Base-by-base conservation (phyloP, 352 stramenopile genomes). In the Blastocystis sp. region DNA sequence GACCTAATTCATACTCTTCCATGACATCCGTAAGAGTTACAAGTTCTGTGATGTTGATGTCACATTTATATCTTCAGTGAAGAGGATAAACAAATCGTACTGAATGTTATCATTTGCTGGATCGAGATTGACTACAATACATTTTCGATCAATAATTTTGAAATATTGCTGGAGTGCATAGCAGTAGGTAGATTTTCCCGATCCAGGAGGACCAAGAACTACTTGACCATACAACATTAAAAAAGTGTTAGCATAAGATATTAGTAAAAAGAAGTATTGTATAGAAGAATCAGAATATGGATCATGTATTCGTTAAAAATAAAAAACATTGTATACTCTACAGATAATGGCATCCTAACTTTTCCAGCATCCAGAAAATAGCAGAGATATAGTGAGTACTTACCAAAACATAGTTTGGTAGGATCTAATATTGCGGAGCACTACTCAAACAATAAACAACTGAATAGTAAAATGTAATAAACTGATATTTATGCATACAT, bases 131-230 rank as follows among this genome's bases (percentile, higher is more conserved):
- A 96, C 94, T n/a, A 98, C 93, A 61, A 96, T 94, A 29, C 94
- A 92, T 2, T 90, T 89, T 18, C 93, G 90, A 29, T 90, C 87
- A 23, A 92, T 93, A 20, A 92, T 92, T 66, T 92, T 84, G 54
- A 96, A 90, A 89, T 96, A 96, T 91, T 98, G 92, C 92, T 98
- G 94, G 92, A 99, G 98, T 53, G 94, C 95, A 90, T 97, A 97
- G 92, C 96, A 98, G 92, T 99, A 99, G 50, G 97, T 98, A 23
- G 95, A 98, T 92, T 99, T 99, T 73, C 97, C 96, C 2, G 93
- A 96, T 73, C 94, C 94, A 11, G 94, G 94, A 47, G 94, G 94
- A 37, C 94, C 94, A 62, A 94, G 90, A 15, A 94, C 90, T 79
- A 94, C 77, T 89, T 94, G 91, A 55, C 91, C 90, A 47, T 91